phyloP scores from a whole-genome alignment of 2,329 filamentous ascomycete species.

The Purpureocillium lavendulum region DNA sequence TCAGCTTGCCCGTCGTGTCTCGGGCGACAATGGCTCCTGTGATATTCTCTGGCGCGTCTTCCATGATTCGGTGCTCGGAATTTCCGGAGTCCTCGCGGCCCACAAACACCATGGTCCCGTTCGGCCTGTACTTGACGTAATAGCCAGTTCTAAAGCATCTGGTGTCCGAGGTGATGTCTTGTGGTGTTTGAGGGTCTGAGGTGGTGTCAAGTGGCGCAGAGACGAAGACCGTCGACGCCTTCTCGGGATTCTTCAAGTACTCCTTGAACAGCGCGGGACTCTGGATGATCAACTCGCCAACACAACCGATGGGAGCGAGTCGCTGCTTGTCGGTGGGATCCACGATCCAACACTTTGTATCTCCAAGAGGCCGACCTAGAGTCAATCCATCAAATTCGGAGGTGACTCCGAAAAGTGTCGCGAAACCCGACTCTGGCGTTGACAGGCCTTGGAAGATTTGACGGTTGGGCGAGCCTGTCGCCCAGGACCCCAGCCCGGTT shows the following conservation, averaged over 20 bases:
- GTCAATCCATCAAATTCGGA: neutral
- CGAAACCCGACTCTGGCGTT: neutral
- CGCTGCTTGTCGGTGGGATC: slow-evolving; percentile 1
- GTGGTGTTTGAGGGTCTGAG: no score
- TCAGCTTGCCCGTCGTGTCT: neutral
- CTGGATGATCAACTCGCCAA: slow-evolving; percentile 8
- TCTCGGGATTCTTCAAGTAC: slow-evolving; percentile 1
- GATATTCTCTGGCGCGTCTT: neutral
- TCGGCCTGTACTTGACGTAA: neutral
- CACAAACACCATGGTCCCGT: neutral
- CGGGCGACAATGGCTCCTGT: neutral
- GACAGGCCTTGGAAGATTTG: neutral
- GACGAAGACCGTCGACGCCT: neutral
- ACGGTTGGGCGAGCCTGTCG: neutral
- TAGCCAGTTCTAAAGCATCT: neutral
- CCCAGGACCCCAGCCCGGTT: neutral
- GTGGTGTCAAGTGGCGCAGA: no score
- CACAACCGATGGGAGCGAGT: slow-evolving; percentile 4
- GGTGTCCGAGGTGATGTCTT: no score
- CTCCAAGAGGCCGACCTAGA: slow-evolving; percentile 2
- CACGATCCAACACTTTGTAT: slow-evolving; percentile 2
- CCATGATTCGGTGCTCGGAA: neutral
- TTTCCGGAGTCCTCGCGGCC: neutral
- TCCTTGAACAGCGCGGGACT: slow-evolving; percentile 2
- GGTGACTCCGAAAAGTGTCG: neutral